A percentile compares a stretch with the other conserved stretches of the same genome.
Conservation (phyloP, 805 yeast genomes). For the Cyberlindnera euphorbiae region DNA sequence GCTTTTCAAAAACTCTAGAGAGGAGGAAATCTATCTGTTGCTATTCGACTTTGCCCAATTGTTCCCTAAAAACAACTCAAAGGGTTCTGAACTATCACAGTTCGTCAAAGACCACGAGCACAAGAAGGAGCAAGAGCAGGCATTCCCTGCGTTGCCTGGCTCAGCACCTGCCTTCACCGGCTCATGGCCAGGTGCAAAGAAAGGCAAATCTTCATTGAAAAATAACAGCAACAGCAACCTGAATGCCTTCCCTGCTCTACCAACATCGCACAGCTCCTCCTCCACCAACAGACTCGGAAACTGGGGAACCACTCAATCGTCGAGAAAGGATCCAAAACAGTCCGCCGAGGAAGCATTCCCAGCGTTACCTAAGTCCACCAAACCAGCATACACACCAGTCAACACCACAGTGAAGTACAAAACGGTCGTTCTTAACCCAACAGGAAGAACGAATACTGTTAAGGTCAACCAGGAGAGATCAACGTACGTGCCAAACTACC, state of each 20-base stretch:
- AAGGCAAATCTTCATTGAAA: too few species aligned
- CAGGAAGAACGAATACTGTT: conserved; percentile 12
- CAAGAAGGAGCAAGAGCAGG: conserved; percentile 28
- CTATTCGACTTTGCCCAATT: conserved; percentile 58
- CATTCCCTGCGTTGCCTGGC: conserved; percentile 47
- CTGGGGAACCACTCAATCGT: conserved; percentile 15
- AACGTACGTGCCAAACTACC: conserved; percentile 27
- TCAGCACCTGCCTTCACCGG: conserved; percentile 4
- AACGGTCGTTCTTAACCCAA: conserved; percentile 9
- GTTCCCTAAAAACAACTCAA: conserved; percentile 42
- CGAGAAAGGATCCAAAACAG: conserved; percentile 16
- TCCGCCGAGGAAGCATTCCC: conserved; percentile 26
- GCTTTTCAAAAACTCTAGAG: conserved; percentile 37
- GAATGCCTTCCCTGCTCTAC: too few species aligned
- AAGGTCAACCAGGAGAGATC: conserved; percentile 15
- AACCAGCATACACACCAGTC: conserved; percentile 16
- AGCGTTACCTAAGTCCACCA: conserved; percentile 22
- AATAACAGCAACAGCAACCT: too few species aligned
- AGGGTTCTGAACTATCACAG: conserved; percentile 34
- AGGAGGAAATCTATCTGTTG: conserved; percentile 52
- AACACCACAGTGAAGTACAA: conserved; percentile 20
- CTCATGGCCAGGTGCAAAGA: too few species aligned
- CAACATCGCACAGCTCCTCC: conserved; percentile 3
- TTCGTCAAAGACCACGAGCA: conserved; percentile 26
- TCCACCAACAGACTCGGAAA: conserved; percentile 11